Percentiles rank a stretch among this genome's conserved stretches.
These are phyloP conservation scores for Vitis hybrid DNA, from an alignment of 177 flowering plant genomes.

Conservation along the genomic window DNA sequence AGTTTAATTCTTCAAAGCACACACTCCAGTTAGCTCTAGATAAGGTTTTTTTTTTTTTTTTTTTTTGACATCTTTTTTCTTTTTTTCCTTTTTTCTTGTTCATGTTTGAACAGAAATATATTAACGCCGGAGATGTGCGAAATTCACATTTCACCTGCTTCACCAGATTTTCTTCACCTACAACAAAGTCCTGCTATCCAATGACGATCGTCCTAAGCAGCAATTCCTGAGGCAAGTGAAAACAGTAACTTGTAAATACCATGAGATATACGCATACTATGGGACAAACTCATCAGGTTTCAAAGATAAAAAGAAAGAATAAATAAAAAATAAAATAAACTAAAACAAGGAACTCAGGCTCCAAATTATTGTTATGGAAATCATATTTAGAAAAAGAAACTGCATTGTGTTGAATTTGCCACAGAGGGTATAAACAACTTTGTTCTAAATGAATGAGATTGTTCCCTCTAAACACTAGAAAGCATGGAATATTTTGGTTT, in stretches of 20 bases:
- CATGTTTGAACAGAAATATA: conserved; percentile 9
- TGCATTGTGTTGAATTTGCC: not conserved
- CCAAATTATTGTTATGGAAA: not conserved
- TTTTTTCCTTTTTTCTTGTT: no score
- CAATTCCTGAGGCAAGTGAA: conserved; percentile 32
- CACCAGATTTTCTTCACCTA: conserved; percentile 34
- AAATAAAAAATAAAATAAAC: not conserved
- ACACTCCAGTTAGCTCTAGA: conserved; percentile 40
- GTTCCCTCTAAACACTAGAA: not conserved
- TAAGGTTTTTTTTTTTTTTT: conserved; percentile 12
- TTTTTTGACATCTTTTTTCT: not conserved
- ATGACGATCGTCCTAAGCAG: conserved; percentile 33
- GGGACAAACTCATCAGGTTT: not conserved
- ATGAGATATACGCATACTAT: not conserved
- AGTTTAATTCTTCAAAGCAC: conserved; percentile 31
- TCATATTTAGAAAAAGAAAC: not conserved
- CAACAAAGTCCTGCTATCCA: conserved; percentile 13
- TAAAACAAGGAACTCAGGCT: not conserved
- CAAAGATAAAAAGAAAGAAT: no score
- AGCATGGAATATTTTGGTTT: not conserved
- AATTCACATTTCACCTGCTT: conserved; percentile 34
- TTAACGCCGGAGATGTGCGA: conserved; percentile 15
- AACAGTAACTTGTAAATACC: not conserved
- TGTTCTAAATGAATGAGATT: not conserved
- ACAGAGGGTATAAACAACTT: no score